Conservation (phyloP, 345 rosid species). For the Citrus glauca region DNA sequence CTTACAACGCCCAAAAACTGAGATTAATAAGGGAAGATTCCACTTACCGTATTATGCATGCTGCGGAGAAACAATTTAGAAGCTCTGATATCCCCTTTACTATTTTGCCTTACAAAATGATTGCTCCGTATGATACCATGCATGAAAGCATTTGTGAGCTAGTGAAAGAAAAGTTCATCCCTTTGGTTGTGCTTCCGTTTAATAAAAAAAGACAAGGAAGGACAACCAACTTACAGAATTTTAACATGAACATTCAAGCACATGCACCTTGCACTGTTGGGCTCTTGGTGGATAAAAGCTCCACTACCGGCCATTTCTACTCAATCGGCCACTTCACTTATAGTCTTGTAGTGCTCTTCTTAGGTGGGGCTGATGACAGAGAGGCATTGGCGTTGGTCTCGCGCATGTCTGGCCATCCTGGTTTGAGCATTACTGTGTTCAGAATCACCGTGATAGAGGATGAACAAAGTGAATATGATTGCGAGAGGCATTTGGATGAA, state of each 20-base stretch:
- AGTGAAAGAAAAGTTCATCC: slow-evolving; percentile 16
- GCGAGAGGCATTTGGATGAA: slow-evolving; percentile 18
- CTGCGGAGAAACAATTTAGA: not conserved
- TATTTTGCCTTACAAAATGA: slow-evolving; percentile 16
- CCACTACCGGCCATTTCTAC: too few relatives aligned
- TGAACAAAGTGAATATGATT: not conserved
- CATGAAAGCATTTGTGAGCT: slow-evolving; percentile 29
- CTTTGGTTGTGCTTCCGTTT: slow-evolving; percentile 26
- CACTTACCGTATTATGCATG: slow-evolving; percentile 18
- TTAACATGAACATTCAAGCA: slow-evolving; percentile 11
- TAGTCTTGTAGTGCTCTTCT: slow-evolving; percentile 18
- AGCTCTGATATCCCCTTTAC: too few relatives aligned
- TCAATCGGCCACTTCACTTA: not conserved
- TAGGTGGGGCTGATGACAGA: slow-evolving; percentile 34
- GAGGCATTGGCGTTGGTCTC: slow-evolving; percentile 30
- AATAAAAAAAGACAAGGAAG: not conserved
- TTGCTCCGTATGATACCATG: slow-evolving; percentile 25
- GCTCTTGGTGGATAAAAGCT: slow-evolving; percentile 22
- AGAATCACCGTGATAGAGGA: slow-evolving; percentile 2
- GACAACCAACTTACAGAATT: not conserved
- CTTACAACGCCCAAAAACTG: slow-evolving; percentile 11
- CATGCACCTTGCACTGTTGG: slow-evolving; percentile 31
- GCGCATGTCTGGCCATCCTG: slow-evolving; percentile 23
- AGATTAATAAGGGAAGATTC: not conserved
- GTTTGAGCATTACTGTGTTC: slow-evolving; percentile 11